These are phyloP conservation scores for Trypanosoma melophagium DNA, from an alignment of 208 protist genomes.

Conservation along the genomic window DNA sequence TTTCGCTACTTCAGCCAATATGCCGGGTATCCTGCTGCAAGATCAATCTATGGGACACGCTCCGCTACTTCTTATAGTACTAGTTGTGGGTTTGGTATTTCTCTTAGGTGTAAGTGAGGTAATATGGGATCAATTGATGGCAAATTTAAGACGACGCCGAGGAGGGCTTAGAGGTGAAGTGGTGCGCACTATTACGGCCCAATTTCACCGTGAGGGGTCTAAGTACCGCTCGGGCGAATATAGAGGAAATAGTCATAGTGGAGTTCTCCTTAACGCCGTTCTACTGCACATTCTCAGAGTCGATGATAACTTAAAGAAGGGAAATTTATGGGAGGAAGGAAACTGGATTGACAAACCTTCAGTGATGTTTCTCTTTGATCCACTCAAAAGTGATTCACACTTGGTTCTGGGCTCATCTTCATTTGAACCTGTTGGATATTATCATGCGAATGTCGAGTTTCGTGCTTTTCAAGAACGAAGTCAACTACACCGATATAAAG, in stretches of 20 bases:
- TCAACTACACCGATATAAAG: conserved; percentile 35
- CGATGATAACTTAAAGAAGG: background rate
- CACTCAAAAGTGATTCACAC: conserved; percentile 31
- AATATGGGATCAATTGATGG: background rate
- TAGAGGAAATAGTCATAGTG: conserved; percentile 10
- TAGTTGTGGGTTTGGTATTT: background rate
- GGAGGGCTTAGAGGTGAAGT: background rate
- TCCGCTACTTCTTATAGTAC: background rate
- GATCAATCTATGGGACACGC: background rate
- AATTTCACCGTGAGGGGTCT: conserved; percentile 8
- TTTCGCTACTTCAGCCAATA: no score
- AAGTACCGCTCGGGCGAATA: conserved; percentile 1
- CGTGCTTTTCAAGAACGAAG: conserved; percentile 11
- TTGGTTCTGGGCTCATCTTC: conserved; percentile 15
- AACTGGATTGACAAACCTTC: conserved; percentile 45
- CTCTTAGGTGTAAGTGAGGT: background rate
- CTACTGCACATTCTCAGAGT: conserved; percentile 12
- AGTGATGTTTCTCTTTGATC: conserved; percentile 65
- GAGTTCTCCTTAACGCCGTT: conserved; percentile 26
- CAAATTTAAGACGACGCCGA: background rate
- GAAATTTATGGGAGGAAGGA: background rate
- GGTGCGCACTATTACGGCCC: conserved; percentile 21
- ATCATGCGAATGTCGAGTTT: conserved; percentile 2
- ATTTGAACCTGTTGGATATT: conserved; percentile 21
- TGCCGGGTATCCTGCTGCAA: no score